Percentiles rank a stretch among this genome's conserved stretches.
These are phyloP conservation scores for Stenogyne calaminthoides DNA, from an alignment of 305 asterid species.

Conservation along the genomic window DNA sequence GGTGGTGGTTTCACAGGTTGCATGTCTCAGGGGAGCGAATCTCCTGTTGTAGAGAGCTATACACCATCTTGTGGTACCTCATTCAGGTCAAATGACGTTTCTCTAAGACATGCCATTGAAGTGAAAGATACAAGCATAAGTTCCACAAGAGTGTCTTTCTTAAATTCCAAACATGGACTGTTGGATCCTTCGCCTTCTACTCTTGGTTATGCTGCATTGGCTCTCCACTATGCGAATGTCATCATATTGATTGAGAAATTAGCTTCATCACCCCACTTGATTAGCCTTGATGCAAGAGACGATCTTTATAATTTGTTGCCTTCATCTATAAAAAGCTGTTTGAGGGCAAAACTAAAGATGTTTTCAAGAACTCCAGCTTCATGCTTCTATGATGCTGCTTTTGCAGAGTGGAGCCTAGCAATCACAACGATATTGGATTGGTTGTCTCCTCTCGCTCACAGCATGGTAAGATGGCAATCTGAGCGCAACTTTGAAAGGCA, in stretches of 20 bases:
- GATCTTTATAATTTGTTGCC: slow-evolving; percentile 84
- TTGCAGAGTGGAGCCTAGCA: slow-evolving; percentile 74
- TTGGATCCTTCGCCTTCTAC: slow-evolving; percentile 51
- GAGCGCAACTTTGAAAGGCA: slow-evolving; percentile 76
- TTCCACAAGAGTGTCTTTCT: slow-evolving; percentile 38
- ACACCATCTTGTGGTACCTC: slow-evolving; percentile 45
- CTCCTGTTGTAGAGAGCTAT: slow-evolving; percentile 60
- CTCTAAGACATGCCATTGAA: slow-evolving; percentile 25
- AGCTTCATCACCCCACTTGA: slow-evolving; percentile 63
- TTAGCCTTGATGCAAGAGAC: slow-evolving; percentile 73
- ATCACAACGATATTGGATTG: slow-evolving; percentile 68
- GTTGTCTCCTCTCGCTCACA: slow-evolving; percentile 82
- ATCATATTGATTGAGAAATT: slow-evolving; percentile 76
- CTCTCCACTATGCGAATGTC: slow-evolving; percentile 80
- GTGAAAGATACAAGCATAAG: slow-evolving; percentile 27
- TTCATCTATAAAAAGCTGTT: slow-evolving; percentile 52
- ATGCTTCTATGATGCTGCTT: slow-evolving; percentile 52
- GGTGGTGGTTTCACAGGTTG: slow-evolving; percentile 72
- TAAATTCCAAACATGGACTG: slow-evolving; percentile 40
- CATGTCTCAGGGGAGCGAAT: slow-evolving; percentile 62
- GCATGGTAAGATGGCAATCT: slow-evolving; percentile 78
- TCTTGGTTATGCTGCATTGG: slow-evolving; percentile 72
- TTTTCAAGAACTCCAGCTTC: slow-evolving; percentile 45
- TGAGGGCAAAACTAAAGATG: slow-evolving; percentile 62
- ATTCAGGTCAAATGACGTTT: slow-evolving; percentile 38